A percentile compares a stretch with the other conserved stretches of the same genome.
phyloP scores from a whole-genome alignment of 208 protist genomes.

The Zelonia costaricensis region DNA sequence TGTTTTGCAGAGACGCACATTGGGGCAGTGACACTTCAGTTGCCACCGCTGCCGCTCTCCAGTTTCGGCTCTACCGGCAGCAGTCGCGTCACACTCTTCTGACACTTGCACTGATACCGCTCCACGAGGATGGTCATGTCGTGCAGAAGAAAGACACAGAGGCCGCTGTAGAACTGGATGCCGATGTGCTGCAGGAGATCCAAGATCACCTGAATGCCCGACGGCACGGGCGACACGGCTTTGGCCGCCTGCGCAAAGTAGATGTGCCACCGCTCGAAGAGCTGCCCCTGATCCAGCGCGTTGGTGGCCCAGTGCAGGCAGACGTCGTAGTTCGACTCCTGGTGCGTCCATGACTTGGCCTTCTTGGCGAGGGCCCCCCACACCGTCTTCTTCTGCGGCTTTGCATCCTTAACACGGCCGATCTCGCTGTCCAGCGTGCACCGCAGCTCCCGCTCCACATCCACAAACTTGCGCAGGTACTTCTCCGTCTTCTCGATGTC shows the following conservation, averaged over 20 bases:
- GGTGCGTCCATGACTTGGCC: constrained; percentile 69
- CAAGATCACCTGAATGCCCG: constrained; percentile 39
- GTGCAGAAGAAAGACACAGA: constrained; percentile 69
- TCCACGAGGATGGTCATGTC: constrained; percentile 74
- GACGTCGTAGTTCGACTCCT: constrained; percentile 56
- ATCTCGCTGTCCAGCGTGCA: constrained; percentile 52
- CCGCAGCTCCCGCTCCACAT: constrained; percentile 41
- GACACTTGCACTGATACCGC: constrained; percentile 66
- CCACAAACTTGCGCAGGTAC: constrained; percentile 48
- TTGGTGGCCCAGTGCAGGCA: constrained; percentile 64
- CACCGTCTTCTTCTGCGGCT: constrained; percentile 43
- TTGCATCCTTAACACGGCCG: constrained; percentile 39
- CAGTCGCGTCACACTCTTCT: constrained; percentile 60
- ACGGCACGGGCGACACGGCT: constrained; percentile 21
- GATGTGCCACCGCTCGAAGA: constrained; percentile 73
- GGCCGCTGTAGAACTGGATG: constrained; percentile 58
- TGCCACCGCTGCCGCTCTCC: constrained; percentile 26
- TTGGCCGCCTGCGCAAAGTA: constrained; percentile 55
- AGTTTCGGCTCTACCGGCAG: constrained; percentile 65
- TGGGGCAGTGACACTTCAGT: background rate
- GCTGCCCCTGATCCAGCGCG: constrained; percentile 67
- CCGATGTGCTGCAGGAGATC: constrained; percentile 46
- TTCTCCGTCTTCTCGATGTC: constrained; percentile 46
- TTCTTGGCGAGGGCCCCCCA: constrained; percentile 54
- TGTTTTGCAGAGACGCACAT: background rate